Conservation (phyloP, 2,329 filamentous ascomycete genomes). For the Sporothrix humicola region DNA sequence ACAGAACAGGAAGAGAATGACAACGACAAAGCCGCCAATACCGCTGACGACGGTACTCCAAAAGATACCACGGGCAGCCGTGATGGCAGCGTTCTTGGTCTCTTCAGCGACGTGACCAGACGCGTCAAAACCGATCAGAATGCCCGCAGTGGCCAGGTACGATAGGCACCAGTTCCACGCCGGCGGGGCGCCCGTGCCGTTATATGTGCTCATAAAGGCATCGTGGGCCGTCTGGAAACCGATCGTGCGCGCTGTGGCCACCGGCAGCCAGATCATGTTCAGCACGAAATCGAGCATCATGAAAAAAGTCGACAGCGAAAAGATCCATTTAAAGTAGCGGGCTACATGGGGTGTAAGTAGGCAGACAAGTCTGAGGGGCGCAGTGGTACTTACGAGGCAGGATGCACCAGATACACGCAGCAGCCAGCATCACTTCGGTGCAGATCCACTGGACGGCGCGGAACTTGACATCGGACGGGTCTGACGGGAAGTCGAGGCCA, state of each 20-base stretch:
- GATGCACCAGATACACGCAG: constrained; percentile 32
- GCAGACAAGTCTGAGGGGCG: background rate
- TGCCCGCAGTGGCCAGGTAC: constrained; percentile 35
- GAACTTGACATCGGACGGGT: constrained; percentile 30
- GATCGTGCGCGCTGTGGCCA: constrained; percentile 30
- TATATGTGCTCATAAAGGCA: constrained; percentile 36
- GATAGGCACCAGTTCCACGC: constrained; percentile 37
- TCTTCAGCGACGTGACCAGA: constrained; percentile 37
- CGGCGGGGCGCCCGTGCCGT: constrained; percentile 34
- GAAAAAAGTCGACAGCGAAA: constrained; percentile 30
- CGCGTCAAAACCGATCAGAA: constrained; percentile 36
- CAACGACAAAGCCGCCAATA: constrained; percentile 33
- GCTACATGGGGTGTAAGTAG: background rate
- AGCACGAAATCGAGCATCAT: constrained; percentile 35
- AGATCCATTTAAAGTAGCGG: constrained; percentile 34
- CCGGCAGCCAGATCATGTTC: constrained; percentile 36
- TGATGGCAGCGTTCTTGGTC: constrained; percentile 34
- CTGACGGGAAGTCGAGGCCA: constrained; percentile 31
- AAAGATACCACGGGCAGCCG: constrained; percentile 35
- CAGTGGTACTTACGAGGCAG: constrained; percentile 32
- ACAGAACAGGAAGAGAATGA: constrained; percentile 35
- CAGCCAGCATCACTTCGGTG: constrained; percentile 34
- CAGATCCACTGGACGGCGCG: constrained; percentile 36
- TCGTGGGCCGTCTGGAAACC: constrained; percentile 35
- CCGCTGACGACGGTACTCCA: constrained; percentile 35